These are phyloP conservation scores for Ambrosia artemisiifolia DNA, from an alignment of 129 eudicot species.

Conservation along the genomic window DNA sequence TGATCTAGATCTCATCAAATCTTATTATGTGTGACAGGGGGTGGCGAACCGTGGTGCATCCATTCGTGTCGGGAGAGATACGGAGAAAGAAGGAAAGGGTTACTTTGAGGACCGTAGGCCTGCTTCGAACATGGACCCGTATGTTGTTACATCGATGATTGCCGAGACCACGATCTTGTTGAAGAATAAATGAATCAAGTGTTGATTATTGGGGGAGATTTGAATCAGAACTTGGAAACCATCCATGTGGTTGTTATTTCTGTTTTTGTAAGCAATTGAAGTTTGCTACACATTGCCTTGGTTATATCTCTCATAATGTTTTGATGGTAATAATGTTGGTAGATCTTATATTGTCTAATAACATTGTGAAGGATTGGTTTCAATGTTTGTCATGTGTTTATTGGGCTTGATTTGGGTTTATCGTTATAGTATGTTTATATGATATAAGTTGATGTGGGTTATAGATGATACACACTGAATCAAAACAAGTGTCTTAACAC, in stretches of 20 bases:
- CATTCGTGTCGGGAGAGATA: slow-evolving; percentile 77
- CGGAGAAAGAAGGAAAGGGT: slow-evolving; percentile 78
- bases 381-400: background rate
- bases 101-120: slow-evolving; percentile 97
- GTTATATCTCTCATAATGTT: slow-evolving; percentile 16
- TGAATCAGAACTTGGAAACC: background rate
- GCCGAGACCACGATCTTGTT: slow-evolving; percentile 76
- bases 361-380: background rate
- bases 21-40: slow-evolving; percentile 37
- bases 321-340: slow-evolving; percentile 18
- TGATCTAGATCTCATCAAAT: background rate
- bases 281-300: slow-evolving; percentile 16
- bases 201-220: slow-evolving; percentile 6
- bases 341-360: background rate
- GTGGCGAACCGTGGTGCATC: slow-evolving; percentile 97
- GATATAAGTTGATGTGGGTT: no score
- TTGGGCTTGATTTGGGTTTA: background rate
- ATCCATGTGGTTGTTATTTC: slow-evolving; percentile 17
- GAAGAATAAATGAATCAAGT: slow-evolving; percentile 21
- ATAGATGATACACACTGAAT: no score
- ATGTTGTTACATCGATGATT: slow-evolving; percentile 79
- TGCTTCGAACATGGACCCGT: slow-evolving; percentile 92
- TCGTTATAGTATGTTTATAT: background rate
- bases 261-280: slow-evolving; percentile 3
- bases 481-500: no score